Percentiles rank a stretch among this genome's conserved stretches.
phyloP scores from a whole-genome alignment of 768 basidiomycete species.

The Porphyrellus cyaneotinctus region DNA sequence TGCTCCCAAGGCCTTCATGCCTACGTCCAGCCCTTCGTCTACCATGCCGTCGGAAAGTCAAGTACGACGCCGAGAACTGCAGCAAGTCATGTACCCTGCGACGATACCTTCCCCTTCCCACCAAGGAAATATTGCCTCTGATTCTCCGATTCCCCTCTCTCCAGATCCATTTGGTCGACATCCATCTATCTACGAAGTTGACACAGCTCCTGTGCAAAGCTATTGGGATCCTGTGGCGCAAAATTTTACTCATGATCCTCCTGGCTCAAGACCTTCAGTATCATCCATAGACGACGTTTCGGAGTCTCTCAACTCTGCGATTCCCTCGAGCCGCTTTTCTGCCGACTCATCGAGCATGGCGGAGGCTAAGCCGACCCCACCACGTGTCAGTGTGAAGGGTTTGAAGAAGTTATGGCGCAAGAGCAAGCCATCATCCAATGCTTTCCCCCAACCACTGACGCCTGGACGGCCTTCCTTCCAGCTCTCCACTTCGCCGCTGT shows the following conservation, averaged over 20 bases:
- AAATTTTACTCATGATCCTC: slow-evolving; percentile 19
- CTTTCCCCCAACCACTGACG: slow-evolving; percentile 34
- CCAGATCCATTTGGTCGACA: slow-evolving; percentile 80
- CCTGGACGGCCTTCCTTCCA: slow-evolving; percentile 37
- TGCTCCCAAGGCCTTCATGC: slow-evolving; percentile 46
- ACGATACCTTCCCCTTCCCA: slow-evolving; percentile 29
- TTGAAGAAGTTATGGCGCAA: slow-evolving; percentile 78
- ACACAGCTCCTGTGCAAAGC: slow-evolving; percentile 30
- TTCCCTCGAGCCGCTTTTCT: slow-evolving; percentile 67
- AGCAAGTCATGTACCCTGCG: slow-evolving; percentile 45
- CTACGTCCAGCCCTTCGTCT: slow-evolving; percentile 19
- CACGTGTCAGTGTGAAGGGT: slow-evolving; percentile 68
- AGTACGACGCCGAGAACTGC: slow-evolving; percentile 50
- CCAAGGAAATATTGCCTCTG: slow-evolving; percentile 25
- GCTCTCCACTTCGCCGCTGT: slow-evolving; percentile 22
- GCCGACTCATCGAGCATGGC: slow-evolving; percentile 53
- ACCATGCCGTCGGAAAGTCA: slow-evolving; percentile 42
- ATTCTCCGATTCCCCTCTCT: slow-evolving; percentile 73
- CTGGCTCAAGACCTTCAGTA: slow-evolving; percentile 21
- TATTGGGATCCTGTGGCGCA: slow-evolving; percentile 43
- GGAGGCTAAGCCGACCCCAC: slow-evolving; percentile 35
- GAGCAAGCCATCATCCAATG: slow-evolving; percentile 46
- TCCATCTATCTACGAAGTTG: slow-evolving; percentile 44
- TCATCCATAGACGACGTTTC: slow-evolving; percentile 22
- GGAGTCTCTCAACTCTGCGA: slow-evolving; percentile 19